phyloP scores from a whole-genome alignment of 2,329 filamentous ascomycete genomes.

The Aspergillus quadrilineatus region DNA sequence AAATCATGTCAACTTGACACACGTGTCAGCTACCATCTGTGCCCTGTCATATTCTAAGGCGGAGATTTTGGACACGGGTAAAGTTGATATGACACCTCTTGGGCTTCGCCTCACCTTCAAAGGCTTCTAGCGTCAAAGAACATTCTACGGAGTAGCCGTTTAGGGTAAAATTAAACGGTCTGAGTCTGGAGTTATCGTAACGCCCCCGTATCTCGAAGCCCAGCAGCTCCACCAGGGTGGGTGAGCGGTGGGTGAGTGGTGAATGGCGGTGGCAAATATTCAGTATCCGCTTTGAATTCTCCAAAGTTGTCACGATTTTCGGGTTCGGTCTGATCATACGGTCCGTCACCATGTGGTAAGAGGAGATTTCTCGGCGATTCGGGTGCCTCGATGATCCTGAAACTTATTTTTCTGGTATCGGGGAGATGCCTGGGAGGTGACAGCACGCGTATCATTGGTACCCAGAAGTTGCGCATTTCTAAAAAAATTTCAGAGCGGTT shows the following conservation, averaged over 20 bases:
- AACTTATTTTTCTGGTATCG: not conserved
- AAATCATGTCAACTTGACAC: not conserved
- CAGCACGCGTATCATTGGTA: too few relatives aligned
- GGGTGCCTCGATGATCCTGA: not conserved
- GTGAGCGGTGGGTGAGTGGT: too few relatives aligned
- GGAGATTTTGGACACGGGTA: not conserved
- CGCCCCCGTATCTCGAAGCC: not conserved
- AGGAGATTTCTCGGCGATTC: not conserved
- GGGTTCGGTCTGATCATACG: not conserved
- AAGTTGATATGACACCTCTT: not conserved
- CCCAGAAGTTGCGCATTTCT: too few relatives aligned
- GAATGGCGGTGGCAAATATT: not conserved
- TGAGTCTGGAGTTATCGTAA: not conserved
- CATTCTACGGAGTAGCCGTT: not conserved
- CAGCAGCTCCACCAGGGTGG: not conserved
- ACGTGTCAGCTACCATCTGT: not conserved
- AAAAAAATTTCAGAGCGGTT: too few relatives aligned
- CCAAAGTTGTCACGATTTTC: not conserved
- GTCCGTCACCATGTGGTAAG: not conserved
- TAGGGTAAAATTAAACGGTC: not conserved
- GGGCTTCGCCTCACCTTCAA: not conserved
- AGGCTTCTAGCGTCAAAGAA: slow-evolving; percentile 1
- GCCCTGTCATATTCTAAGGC: not conserved
- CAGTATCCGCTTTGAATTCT: not conserved
- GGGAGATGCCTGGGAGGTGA: too few relatives aligned